phyloP scores from a whole-genome alignment of 805 yeast species.

The Kurtzmaniella fragi region DNA sequence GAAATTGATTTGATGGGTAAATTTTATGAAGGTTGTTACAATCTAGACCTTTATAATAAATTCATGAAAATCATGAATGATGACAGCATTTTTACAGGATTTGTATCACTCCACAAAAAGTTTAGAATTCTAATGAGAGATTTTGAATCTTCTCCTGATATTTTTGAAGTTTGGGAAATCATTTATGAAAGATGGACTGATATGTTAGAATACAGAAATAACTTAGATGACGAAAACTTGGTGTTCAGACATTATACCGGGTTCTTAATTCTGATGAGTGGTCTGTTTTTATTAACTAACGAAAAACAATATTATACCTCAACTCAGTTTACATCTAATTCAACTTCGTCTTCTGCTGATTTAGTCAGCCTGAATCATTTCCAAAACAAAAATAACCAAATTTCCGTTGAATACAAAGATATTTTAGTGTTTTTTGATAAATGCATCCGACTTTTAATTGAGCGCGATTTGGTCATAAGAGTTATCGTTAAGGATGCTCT shows the following conservation, averaged over 20 bases:
- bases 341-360: slow-evolving; percentile 1
- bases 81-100: slow-evolving; percentile 57
- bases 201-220: slow-evolving; percentile 18
- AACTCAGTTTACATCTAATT: too few species aligned
- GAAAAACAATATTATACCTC: slow-evolving; percentile 9
- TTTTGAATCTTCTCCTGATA: slow-evolving; percentile 21
- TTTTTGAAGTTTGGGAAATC: slow-evolving; percentile 36
- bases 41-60: slow-evolving; percentile 18
- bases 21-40: slow-evolving; percentile 8
- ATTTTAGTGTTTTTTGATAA: slow-evolving; percentile 46
- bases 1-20: slow-evolving; percentile 9
- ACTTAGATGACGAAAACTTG: slow-evolving; percentile 32
- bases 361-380: background rate
- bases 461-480: slow-evolving; percentile 50
- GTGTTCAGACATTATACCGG: slow-evolving; percentile 68
- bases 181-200: slow-evolving; percentile 49
- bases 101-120: slow-evolving; percentile 68
- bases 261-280: slow-evolving; percentile 64
- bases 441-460: slow-evolving; percentile 45
- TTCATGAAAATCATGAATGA: slow-evolving; percentile 44
- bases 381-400: slow-evolving; percentile 14
- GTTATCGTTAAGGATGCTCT: slow-evolving; percentile 72
- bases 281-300: slow-evolving; percentile 43
- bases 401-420: slow-evolving; percentile 21
- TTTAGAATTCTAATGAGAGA: slow-evolving; percentile 37